Evolutionary conservation across 129 eudicot genomes (phyloP).

Genomic region (Flaveria brownii): DNA sequence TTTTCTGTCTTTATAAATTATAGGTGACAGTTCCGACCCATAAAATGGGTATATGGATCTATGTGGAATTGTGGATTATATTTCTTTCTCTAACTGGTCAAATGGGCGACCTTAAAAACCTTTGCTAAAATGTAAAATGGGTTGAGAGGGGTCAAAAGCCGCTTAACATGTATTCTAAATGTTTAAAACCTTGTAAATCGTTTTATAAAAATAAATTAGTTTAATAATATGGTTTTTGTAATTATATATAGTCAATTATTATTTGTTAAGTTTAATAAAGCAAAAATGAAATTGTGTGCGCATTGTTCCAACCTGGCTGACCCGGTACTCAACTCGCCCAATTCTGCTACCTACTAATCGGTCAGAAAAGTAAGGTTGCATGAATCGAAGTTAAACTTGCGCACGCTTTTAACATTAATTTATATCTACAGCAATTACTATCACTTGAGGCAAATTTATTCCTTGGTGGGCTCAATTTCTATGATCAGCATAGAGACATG

Average conservation of each 20-base stretch:
- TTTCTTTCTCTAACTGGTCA: background rate
- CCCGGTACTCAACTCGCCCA: background rate
- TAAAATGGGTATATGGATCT: background rate
- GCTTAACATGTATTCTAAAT: no score
- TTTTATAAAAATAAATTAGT: no score
- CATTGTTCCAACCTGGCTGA: background rate
- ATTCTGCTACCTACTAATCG: background rate
- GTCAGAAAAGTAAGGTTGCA: background rate
- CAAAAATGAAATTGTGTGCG: no score
- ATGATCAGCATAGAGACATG: constrained; percentile 93
- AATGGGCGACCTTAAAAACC: background rate
- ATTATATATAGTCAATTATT: no score
- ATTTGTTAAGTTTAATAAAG: no score
- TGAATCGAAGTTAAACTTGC: constrained; percentile 10
- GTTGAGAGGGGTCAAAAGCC: no score
- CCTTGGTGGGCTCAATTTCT: constrained; percentile 61
- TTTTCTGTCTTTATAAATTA: background rate
- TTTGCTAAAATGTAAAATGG: no score
- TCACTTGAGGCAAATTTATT: constrained; percentile 71
- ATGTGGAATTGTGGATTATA: background rate
- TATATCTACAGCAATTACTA: constrained; percentile 60
- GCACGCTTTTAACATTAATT: constrained; percentile 4
- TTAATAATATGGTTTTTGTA: no score
- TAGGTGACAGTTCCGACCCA: background rate
- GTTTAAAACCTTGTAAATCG: no score